Conservation (phyloP, 2,329 filamentous ascomycete genomes). For the Escovopsis sp. region DNA sequence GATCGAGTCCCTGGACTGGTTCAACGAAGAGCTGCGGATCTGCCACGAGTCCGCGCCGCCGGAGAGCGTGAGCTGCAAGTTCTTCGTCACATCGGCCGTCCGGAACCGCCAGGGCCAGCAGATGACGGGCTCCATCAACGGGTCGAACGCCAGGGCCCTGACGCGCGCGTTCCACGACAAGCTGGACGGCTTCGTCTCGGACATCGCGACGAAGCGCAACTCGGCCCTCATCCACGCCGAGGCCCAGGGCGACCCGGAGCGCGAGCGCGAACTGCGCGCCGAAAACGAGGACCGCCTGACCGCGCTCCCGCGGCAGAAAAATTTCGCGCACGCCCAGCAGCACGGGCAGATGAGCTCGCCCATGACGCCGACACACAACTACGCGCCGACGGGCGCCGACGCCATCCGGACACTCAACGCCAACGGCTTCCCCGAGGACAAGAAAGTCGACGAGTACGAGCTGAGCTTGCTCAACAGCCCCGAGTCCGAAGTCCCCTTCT, state of each 20-base stretch:
- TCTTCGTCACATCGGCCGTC: constrained; percentile 70
- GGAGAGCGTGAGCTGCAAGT: constrained; percentile 82
- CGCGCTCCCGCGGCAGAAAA: constrained; percentile 57
- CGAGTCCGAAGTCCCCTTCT: constrained; percentile 39
- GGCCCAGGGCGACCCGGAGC: constrained; percentile 63
- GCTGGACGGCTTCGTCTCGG: constrained; percentile 75
- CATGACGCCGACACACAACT: no score
- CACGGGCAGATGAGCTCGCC: constrained; percentile 8
- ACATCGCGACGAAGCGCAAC: constrained; percentile 74
- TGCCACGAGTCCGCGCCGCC: constrained; percentile 81
- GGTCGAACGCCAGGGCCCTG: constrained; percentile 36
- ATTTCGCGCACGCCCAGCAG: constrained; percentile 43
- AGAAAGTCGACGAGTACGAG: constrained; percentile 16
- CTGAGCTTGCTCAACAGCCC: constrained; percentile 18
- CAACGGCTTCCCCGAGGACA: constrained; percentile 27
- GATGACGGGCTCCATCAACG: constrained; percentile 31
- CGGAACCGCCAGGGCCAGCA: constrained; percentile 19
- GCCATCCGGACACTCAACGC: constrained; percentile 18
- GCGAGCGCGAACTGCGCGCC: constrained; percentile 61
- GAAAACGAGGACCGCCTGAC: constrained; percentile 79
- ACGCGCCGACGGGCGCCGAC: constrained; percentile 20
- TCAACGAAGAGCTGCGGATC: constrained; percentile 84
- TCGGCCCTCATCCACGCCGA: constrained; percentile 72
- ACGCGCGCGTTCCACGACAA: constrained; percentile 71
- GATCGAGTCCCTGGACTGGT: constrained; percentile 93